Evolutionary conservation across 2,329 filamentous ascomycete genomes (phyloP).

Genomic region (Exserohilum rostratum): DNA sequence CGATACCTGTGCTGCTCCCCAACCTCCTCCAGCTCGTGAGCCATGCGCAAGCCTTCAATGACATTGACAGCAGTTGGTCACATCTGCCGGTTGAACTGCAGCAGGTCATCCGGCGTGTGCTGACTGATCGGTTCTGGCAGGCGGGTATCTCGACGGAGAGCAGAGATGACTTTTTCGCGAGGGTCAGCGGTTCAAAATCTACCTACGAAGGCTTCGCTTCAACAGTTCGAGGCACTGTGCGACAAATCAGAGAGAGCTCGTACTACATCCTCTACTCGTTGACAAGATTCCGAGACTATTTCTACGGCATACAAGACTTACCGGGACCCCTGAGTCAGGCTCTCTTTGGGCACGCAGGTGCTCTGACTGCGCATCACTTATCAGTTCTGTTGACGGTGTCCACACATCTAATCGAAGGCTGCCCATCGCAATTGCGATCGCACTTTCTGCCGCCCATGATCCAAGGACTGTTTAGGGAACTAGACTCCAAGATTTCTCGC

Average conservation of each 20-base stretch:
- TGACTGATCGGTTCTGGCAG: conserved; percentile 98
- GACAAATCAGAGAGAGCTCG: conserved; percentile 88
- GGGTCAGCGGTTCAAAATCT: conserved; percentile 84
- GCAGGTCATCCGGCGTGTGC: conserved; percentile 76
- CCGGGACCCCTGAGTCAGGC: conserved; percentile 82
- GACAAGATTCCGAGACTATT: conserved; percentile 82
- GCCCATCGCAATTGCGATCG: conserved; percentile 75
- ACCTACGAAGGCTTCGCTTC: conserved; percentile 94
- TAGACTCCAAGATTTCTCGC: conserved; percentile 82
- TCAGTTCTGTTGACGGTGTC: conserved; percentile 91
- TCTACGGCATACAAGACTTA: conserved; percentile 88
- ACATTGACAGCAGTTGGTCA: conserved; percentile 77
- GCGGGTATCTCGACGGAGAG: conserved; percentile 94
- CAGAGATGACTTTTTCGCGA: conserved; percentile 94
- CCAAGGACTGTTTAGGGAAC: conserved; percentile 79
- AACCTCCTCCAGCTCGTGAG: conserved; percentile 84
- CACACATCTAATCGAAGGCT: conserved; percentile 88
- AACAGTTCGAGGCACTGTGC: conserved; percentile 84
- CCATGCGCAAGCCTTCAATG: conserved; percentile 90
- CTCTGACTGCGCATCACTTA: conserved; percentile 88
- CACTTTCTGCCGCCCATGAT: conserved; percentile 87
- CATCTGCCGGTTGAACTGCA: conserved; percentile 77
- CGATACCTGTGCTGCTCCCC: conserved; percentile 81
- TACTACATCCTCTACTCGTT: conserved; percentile 96
- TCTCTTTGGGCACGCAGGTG: conserved; percentile 80